Evolutionary conservation across 768 basidiomycete species (phyloP), one percentile per base, ranked within the genome.

Genomic region (Kwoniella newhampshirensis): DNA sequence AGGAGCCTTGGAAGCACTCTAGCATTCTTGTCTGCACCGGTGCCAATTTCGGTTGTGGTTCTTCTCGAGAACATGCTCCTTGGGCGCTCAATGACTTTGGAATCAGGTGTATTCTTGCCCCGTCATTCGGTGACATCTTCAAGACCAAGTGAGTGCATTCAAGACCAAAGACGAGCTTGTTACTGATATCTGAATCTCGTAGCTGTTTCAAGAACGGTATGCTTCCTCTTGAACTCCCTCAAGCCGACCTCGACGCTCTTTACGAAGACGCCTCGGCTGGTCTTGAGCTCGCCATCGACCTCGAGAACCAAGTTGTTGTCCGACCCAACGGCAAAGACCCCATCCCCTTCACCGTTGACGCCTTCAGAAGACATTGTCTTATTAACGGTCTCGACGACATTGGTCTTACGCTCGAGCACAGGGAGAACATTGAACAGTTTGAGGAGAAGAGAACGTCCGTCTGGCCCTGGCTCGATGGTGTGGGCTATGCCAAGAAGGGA

Each of bases 391-490:
- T 98, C 63, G 96, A 99, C 75, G 96, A 97, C 71, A 94, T 99
- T 62, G 92, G 87, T 40, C 80, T 99, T 77, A 99, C 96, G 41
- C 80, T 99, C 80, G 86, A 89, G 76, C 86, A 85, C 74, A 85
- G 81, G 28, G 79, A 79, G 9, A 75, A 81, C n/a, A 96, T 99
- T 63, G 80, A 81, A 58, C 66, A 76, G 40, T 99, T 97, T 68
- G 96, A 99, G 82, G 71, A 82, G 70, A 82, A 82, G 67, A 78
- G 96, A 63, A 87, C 85, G 25, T 79, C 84, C 69, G 74, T 79
- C 56, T 98, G 92, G 91, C 89, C 96, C 4, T 99, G 96, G 96
- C 78, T 97, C 74, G 90, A 99, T 71, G 96, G 94, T 32, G 88
- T 94, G 60, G 91, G 91, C 25, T 96, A 91, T 78, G 77, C 71